Percentiles rank a stretch among this genome's conserved stretches.
Conservation (phyloP, 179 eudicot genomes). For the Beta macrorhiza region DNA sequence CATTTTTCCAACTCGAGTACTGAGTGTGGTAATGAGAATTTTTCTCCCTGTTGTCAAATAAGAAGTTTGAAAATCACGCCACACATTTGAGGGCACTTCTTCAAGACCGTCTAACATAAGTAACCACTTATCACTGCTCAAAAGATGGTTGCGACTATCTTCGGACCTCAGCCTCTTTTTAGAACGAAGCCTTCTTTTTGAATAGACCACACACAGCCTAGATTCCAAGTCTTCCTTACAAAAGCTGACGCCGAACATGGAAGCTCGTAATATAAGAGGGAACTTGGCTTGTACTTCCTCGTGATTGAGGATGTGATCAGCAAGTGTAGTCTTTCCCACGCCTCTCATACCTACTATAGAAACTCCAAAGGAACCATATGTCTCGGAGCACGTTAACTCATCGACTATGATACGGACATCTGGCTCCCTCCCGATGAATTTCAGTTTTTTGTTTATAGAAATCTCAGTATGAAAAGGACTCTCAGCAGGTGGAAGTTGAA, state of each 20-base stretch:
- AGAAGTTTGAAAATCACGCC: neutral
- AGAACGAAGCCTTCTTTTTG: neutral
- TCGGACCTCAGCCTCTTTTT: neutral
- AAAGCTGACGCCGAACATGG: neutral
- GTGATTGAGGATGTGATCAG: neutral
- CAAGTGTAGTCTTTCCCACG: neutral
- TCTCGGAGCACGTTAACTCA: no score
- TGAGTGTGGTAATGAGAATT: neutral
- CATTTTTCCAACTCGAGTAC: neutral
- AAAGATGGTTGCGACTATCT: neutral
- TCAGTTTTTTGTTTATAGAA: neutral
- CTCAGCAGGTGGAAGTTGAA: neutral
- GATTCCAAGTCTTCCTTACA: neutral
- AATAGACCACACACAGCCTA: neutral
- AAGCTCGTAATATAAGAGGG: neutral
- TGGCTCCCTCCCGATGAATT: neutral
- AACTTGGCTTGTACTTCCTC: neutral
- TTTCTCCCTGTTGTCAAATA: neutral
- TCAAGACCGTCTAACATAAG: neutral
- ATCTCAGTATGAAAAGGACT: no score
- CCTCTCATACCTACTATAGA: slow-evolving; percentile 8
- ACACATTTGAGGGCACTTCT: neutral
- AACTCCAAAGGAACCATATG: neutral
- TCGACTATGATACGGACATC: no score
- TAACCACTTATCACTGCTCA: neutral